These are phyloP conservation scores for Plectosphaerella plurivora DNA, from an alignment of 2,329 filamentous ascomycete genomes.

Conservation along the genomic window DNA sequence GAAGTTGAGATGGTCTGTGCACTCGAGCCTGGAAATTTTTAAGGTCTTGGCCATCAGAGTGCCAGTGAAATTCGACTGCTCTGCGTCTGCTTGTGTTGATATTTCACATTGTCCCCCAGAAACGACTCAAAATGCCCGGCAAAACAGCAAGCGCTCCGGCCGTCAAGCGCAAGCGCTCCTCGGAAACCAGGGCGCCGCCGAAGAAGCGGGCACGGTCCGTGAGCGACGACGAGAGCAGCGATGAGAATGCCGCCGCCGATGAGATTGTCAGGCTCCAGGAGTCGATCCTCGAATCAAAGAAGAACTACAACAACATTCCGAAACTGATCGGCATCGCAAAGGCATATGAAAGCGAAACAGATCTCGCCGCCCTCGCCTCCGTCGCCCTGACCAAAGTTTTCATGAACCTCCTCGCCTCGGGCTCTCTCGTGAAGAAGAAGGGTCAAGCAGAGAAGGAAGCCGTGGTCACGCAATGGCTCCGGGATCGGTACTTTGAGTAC, in stretches of 20 bases:
- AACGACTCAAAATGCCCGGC: conserved; percentile 20
- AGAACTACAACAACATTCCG: conserved; percentile 88
- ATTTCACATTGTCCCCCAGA: conserved; percentile 2
- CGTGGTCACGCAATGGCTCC: conserved; percentile 74
- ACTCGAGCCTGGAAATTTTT: conserved; percentile 1
- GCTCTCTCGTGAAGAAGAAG: conserved; percentile 62
- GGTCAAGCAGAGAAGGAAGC: conserved; percentile 67
- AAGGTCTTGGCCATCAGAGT: conserved; percentile 1
- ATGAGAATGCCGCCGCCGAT: conserved; percentile 25
- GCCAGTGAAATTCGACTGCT: neutral
- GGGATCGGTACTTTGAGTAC: conserved; percentile 68
- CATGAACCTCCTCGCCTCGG: conserved; percentile 71
- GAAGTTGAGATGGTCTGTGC: neutral
- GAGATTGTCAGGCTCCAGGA: conserved; percentile 69
- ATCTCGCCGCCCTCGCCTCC: conserved; percentile 62
- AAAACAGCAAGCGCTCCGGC: conserved; percentile 8
- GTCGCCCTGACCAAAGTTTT: conserved; percentile 86
- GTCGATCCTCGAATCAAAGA: conserved; percentile 78
- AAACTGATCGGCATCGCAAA: conserved; percentile 57
- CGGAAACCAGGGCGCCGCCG: conserved; percentile 30
- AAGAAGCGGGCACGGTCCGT: conserved; percentile 49
- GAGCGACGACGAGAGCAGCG: conserved; percentile 37
- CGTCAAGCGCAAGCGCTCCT: conserved; percentile 49
- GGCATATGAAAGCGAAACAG: conserved; percentile 42
- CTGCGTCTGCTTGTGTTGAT: neutral